These are phyloP conservation scores for Psidium guajava DNA, from an alignment of 345 rosid genomes.

Conservation along the genomic window DNA sequence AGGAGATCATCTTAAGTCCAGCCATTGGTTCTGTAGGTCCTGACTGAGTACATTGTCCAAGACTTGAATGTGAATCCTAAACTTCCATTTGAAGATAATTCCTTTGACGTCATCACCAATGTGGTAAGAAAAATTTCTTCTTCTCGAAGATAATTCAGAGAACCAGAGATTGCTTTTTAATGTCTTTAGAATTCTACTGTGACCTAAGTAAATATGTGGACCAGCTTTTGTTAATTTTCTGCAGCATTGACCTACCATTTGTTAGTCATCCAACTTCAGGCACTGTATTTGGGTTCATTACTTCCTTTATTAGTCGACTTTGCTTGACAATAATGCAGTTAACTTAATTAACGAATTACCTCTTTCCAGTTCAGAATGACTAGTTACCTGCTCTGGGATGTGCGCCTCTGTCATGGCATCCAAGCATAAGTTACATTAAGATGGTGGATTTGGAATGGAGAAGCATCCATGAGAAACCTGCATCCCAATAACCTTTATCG, in stretches of 20 bases:
- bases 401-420: not conserved
- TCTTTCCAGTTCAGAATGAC: not conserved
- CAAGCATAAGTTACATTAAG: not conserved
- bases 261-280: not conserved
- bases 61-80: constrained; percentile 67
- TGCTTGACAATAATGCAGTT: not conserved
- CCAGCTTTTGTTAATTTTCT: not conserved
- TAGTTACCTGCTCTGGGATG: not conserved
- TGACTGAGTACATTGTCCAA: constrained; percentile 69
- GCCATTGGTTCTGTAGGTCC: constrained; percentile 31
- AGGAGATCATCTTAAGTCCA: not conserved
- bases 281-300: not conserved
- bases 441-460: not conserved
- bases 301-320: not conserved
- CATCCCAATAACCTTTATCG: not conserved
- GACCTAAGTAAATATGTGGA: not conserved
- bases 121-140: constrained; percentile 34
- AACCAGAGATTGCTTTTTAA: not conserved
- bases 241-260: not conserved
- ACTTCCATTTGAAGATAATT: constrained; percentile 76
- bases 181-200: not conserved
- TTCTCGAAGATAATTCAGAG: not conserved
- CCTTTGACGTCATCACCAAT: constrained; percentile 75
- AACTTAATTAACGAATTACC: not conserved
- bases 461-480: not conserved